These are phyloP conservation scores for Ceratocystis colombiana DNA, from an alignment of 2,329 filamentous ascomycete genomes.

Conservation along the genomic window DNA sequence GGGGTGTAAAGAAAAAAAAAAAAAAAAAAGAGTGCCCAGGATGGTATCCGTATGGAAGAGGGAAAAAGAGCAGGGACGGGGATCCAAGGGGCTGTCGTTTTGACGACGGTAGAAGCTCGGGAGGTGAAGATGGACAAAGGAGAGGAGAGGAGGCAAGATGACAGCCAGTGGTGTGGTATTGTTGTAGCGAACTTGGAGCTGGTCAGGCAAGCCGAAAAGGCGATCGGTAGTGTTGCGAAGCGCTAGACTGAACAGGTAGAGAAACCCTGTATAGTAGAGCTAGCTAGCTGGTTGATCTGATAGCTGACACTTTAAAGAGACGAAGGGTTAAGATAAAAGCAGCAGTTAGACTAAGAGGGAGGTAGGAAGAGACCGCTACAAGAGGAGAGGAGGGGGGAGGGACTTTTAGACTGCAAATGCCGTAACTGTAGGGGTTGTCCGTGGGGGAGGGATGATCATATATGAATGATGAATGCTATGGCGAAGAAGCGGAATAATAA, in stretches of 20 bases:
- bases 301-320: not conserved
- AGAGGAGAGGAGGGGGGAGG: not conserved
- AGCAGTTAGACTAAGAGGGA: not conserved
- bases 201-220: no score
- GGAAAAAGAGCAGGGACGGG: no score
- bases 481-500: not conserved
- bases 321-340: not conserved
- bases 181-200: not conserved
- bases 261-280: not conserved
- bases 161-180: not conserved
- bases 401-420: slow-evolving; percentile 4
- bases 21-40: not conserved
- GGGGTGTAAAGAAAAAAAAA: no score
- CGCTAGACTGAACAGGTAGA: not conserved
- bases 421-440: not conserved
- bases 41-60: no score
- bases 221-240: not conserved
- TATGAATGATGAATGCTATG: not conserved
- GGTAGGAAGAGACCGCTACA: not conserved
- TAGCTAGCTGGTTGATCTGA: not conserved
- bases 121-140: not conserved
- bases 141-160: not conserved
- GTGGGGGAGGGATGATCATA: not conserved
- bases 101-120: not conserved
- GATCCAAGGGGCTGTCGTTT: no score